Base-by-base conservation (phyloP, 768 basidiomycete genomes). In the Xerocomellus intermedius region DNA sequence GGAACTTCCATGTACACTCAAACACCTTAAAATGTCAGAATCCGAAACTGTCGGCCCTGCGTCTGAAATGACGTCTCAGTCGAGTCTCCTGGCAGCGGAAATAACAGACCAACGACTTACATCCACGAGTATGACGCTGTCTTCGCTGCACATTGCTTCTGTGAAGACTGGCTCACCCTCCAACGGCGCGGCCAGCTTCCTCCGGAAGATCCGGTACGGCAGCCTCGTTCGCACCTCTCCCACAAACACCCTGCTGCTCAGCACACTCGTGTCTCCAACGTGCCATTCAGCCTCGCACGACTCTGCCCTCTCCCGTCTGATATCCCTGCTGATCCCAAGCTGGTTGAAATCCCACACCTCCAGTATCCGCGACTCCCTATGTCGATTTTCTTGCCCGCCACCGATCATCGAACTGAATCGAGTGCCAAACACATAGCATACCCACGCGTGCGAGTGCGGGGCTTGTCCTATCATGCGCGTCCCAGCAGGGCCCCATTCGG, bases 381-480 rank as follows among this genome's bases (percentile, higher is more conserved):
- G 33, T 58, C 64, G 52, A 24, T 38, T 46, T 54, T 53, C 46
- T 47, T 48, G 49, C 47, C 60, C 42, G 26, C 51, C 42, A 22
- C 63, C 41, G 26, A 35, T 32, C 37, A 59, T 71, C 43, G 56
- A 73, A 56, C 74, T 76, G 48, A 75, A 82, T 55, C 73, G 75
- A 26, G 73, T 73, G 21, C 82, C 83, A 59, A 75, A 76, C 19
- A 83, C 77, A 59, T 82, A 82, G 69, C 83, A 85, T 8, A 82
- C 81, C 83, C 83, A 85, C n/a, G 74, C 65, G 24, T 64, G 58
- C 13, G 78, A 77, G 35, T 68, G 72, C 21, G 68, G 74, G 36
- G 68, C 66, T 8, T 68, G 67, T 30, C 53, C 54, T 35, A 80
- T 60, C 59, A 84, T 64, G 26, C 82, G 78, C 9, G 79, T 78